Evolutionary conservation across 495 filamentous ascomycete species (phyloP).

Genomic region (Amphirosellinia nigrospora): DNA sequence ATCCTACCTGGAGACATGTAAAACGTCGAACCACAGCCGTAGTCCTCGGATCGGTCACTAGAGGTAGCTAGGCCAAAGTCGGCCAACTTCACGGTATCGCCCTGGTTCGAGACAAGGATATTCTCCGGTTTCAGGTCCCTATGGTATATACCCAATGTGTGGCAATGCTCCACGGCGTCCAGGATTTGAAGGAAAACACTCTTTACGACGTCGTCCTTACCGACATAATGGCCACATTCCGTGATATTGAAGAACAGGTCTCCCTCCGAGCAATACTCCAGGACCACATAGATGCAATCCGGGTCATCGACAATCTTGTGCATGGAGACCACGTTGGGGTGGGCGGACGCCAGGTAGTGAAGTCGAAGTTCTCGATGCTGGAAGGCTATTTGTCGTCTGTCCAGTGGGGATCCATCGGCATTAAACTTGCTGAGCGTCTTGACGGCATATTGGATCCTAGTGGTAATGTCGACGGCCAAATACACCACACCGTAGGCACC

Average conservation of each 20-base stretch:
- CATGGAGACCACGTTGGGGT: slow-evolving; percentile 93
- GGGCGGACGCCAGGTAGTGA: slow-evolving; percentile 85
- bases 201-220: slow-evolving; percentile 88
- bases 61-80: slow-evolving; percentile 95
- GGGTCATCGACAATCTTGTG: slow-evolving; percentile 90
- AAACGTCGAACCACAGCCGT: slow-evolving; percentile 97
- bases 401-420: slow-evolving; percentile 72
- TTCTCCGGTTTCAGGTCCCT: slow-evolving; percentile 98
- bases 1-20: slow-evolving; percentile 98
- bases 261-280: slow-evolving; percentile 97
- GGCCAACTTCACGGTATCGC: slow-evolving; percentile 90
- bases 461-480: slow-evolving; percentile 86
- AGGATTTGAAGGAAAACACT: slow-evolving; percentile 92
- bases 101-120: slow-evolving; percentile 87
- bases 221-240: slow-evolving; percentile 88
- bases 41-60: slow-evolving; percentile 85
- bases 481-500: slow-evolving; percentile 98
- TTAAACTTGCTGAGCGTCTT: slow-evolving; percentile 92
- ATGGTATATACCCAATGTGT: slow-evolving; percentile 93
- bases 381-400: slow-evolving; percentile 84
- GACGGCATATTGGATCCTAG: slow-evolving; percentile 84
- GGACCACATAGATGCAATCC: slow-evolving; percentile 95
- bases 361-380: slow-evolving; percentile 92
- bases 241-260: slow-evolving; percentile 98
- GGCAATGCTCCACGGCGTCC: slow-evolving; percentile 97